Evolutionary conservation across 2,329 filamentous ascomycete species (phyloP).

Genomic region (Albophoma yamanashiensis): DNA sequence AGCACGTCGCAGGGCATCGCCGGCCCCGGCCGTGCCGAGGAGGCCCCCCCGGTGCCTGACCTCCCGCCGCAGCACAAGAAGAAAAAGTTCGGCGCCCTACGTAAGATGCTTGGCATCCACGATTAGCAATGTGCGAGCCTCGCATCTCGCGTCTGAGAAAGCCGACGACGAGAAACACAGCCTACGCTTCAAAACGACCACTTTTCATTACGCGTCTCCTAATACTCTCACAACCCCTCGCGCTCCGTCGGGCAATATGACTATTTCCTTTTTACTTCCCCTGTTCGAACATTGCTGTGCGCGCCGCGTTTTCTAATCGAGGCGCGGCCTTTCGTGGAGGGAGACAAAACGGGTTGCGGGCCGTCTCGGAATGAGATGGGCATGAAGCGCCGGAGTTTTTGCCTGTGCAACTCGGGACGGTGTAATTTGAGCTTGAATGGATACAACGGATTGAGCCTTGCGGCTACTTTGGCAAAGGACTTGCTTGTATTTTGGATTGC

Average conservation of each 20-base stretch:
- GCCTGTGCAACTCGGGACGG: background rate
- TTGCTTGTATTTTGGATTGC: background rate
- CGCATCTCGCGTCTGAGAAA: background rate
- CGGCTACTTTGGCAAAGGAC: background rate
- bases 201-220: background rate
- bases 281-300: background rate
- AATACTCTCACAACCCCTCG: no score
- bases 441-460: background rate
- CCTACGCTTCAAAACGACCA: background rate
- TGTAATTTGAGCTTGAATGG: background rate
- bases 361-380: background rate
- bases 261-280: background rate
- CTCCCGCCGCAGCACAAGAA: constrained; percentile 25
- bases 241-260: background rate
- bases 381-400: background rate
- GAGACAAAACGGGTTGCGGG: background rate
- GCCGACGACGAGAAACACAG: background rate
- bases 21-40: constrained; percentile 7
- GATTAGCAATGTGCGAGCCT: constrained; percentile 21
- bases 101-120: constrained; percentile 50
- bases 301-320: background rate
- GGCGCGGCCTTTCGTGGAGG: background rate
- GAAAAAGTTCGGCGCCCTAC: constrained; percentile 59
- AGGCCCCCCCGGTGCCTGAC: constrained; percentile 2
- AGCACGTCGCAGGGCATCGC: constrained; percentile 23